A percentile compares a stretch with the other conserved stretches of the same genome.
Evolutionary conservation across 2,329 filamentous ascomycete species (phyloP).

Genomic region (Amylocarpus encephaloides): DNA sequence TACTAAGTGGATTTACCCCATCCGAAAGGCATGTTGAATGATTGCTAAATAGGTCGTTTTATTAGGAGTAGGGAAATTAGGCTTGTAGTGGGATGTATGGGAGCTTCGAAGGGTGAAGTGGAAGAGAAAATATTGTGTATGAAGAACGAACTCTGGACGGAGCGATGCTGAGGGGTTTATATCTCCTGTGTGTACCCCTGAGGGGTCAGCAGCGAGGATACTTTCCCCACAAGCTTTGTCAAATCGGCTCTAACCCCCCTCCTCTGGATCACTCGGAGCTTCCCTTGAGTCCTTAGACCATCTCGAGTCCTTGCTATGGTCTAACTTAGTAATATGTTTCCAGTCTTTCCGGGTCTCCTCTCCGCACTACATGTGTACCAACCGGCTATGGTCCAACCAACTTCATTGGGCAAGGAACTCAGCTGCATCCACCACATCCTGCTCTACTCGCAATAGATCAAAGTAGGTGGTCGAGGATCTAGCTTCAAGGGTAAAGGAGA

Average conservation of each 20-base stretch:
- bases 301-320: no score
- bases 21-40: conserved; percentile 26
- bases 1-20: conserved; percentile 19
- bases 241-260: not conserved
- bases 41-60: conserved; percentile 10
- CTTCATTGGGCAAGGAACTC: no score
- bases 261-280: conserved; percentile 4
- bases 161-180: conserved; percentile 10
- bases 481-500: no score
- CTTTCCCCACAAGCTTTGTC: not conserved
- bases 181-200: not conserved
- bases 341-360: not conserved
- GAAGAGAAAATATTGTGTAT: no score
- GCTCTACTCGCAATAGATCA: no score
- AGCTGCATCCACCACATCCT: no score
- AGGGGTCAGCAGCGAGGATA: no score
- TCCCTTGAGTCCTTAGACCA: no score
- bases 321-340: conserved; percentile 2
- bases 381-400: no score
- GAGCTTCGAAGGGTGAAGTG: not conserved
- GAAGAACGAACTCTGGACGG: conserved; percentile 5
- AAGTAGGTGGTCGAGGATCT: not conserved
- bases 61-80: conserved; percentile 1
- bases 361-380: no score
- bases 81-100: conserved; percentile 1